Evolutionary conservation across 2,329 filamentous ascomycete species (phyloP).

Genomic region (Hortaea sp.): DNA sequence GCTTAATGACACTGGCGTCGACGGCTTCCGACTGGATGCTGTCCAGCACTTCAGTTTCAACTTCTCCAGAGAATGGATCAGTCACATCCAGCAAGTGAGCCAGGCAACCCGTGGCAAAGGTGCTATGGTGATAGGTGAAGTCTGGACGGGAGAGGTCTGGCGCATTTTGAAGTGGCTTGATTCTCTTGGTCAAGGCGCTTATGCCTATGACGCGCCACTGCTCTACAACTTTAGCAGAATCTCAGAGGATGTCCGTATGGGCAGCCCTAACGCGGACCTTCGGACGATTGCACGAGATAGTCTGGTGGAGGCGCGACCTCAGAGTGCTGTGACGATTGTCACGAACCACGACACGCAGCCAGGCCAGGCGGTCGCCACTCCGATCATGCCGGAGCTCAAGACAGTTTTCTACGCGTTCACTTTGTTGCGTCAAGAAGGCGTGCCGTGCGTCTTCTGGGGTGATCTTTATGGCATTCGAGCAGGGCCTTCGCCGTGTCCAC

Average conservation of each 20-base stretch:
- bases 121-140: slow-evolving; percentile 60
- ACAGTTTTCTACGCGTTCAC: slow-evolving; percentile 63
- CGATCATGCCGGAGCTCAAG: slow-evolving; percentile 58
- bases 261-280: slow-evolving; percentile 47
- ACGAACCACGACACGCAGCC: slow-evolving; percentile 63
- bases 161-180: slow-evolving; percentile 46
- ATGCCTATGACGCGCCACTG: slow-evolving; percentile 59
- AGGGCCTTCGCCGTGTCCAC: slow-evolving; percentile 40
- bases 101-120: slow-evolving; percentile 24
- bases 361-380: slow-evolving; percentile 53
- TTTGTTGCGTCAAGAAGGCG: slow-evolving; percentile 52
- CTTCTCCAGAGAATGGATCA: slow-evolving; percentile 58
- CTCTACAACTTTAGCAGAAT: slow-evolving; percentile 57
- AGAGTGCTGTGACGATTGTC: slow-evolving; percentile 47
- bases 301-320: slow-evolving; percentile 13
- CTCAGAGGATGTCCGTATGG: slow-evolving; percentile 34
- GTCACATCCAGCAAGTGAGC: slow-evolving; percentile 42
- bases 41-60: slow-evolving; percentile 60
- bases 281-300: slow-evolving; percentile 28
- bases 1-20: slow-evolving; percentile 47
- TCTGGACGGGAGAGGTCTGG: slow-evolving; percentile 51
- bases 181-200: slow-evolving; percentile 43
- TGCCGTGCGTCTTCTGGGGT: slow-evolving; percentile 61
- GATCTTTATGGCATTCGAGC: slow-evolving; percentile 54
- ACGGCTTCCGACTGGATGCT: slow-evolving; percentile 61